Evolutionary conservation across 2,329 filamentous ascomycete genomes (phyloP), one percentile per base, ranked within the genome.

Genomic region (Cylindrodendrum hubeiense): DNA sequence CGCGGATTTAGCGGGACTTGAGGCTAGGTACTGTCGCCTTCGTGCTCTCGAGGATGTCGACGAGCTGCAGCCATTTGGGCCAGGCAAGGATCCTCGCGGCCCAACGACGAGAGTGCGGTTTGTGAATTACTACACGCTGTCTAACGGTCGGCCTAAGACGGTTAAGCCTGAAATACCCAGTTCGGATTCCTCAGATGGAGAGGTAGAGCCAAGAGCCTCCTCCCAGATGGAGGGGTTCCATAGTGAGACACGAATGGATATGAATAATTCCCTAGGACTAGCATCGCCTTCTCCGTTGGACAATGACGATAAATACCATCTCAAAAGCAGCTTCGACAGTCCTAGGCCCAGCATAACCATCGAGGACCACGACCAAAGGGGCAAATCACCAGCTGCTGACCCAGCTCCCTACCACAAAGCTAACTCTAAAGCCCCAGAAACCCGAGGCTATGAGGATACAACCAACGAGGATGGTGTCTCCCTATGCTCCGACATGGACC

Each of bases 71-170:
- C 53, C 67, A 71, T 47, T 58, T 67, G 49, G 69, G 19, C 28
- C 62, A 60, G 49, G 69, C 3, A 54, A 69, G 2, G 65, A 70
- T 19, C 62, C 69, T 3, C 39, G 55, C 13, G 64, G 63, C 2
- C 64, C 81, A 4, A 73, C 81, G 2, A 81, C 83, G 3, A 84
- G 91, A 56, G 87, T 96, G 12, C 87, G 94, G 17, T 97, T 97
- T 73, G 85, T 93, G 62, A 97, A 97, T 76, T 97, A 97, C 77
- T 97, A 95, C 76, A 97, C 94, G 1, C 87, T 92, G n/a, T 94
- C 92, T 69, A 91, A 91, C 10, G 94, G 94, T 4, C 85, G 89
- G 63, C 85, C 86, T 2, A 94, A 92, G 71, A 58, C 68, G 5
- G 70, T 74, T 19, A 74, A 75, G 33, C 5, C 56, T 7, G 62